These are phyloP conservation scores for Cryptosporidium parvum DNA, from an alignment of 169 alveolate species.

Conservation along the genomic window DNA sequence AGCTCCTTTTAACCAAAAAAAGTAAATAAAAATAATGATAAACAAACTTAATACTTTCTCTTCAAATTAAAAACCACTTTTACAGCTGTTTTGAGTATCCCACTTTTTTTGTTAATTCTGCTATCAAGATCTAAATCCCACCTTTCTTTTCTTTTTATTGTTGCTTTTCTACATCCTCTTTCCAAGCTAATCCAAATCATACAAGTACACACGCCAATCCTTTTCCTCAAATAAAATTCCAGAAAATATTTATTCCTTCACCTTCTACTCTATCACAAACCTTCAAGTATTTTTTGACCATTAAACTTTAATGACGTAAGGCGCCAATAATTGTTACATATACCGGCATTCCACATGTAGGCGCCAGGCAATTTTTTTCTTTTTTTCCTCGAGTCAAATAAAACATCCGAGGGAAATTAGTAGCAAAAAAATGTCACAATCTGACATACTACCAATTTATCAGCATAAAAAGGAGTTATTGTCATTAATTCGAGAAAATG, in stretches of 20 bases:
- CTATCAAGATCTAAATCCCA: neutral
- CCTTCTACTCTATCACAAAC: neutral
- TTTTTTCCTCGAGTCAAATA: neutral
- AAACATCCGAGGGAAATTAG: neutral
- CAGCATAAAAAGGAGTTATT: conserved; percentile 39
- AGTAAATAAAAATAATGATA: too few species aligned
- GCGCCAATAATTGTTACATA: neutral
- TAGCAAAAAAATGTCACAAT: conserved; percentile 31
- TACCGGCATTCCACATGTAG: conserved; percentile 50
- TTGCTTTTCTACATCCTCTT: neutral
- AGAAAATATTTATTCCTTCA: neutral
- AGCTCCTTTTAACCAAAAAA: neutral
- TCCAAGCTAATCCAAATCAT: neutral
- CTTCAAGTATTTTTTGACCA: neutral
- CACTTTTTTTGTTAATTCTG: neutral
- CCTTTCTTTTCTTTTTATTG: neutral
- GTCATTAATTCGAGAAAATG: conserved; percentile 82
- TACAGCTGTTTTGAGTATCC: neutral
- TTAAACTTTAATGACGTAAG: neutral
- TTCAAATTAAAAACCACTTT: too few species aligned
- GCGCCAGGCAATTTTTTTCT: neutral
- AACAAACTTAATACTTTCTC: too few species aligned
- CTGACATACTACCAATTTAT: conserved; percentile 41
- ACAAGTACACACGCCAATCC: neutral
- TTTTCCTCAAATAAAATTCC: neutral